A percentile compares a stretch with the other conserved stretches of the same genome.
Evolutionary conservation across 352 stramenopile genomes (phyloP).

Genomic region (Phytopythium sindhum): DNA sequence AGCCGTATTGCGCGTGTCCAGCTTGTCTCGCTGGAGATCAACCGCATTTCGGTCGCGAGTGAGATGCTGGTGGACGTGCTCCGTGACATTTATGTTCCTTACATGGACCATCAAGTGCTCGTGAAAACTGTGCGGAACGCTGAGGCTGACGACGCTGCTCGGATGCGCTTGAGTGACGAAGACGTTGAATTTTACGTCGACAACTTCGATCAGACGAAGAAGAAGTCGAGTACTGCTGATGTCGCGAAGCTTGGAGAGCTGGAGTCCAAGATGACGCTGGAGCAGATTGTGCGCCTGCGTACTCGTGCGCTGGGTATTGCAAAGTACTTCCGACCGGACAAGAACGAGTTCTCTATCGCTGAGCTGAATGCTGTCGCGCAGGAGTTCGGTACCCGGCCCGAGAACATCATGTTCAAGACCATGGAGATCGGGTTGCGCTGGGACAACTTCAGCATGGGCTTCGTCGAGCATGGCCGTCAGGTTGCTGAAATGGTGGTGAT

Average conservation of each 20-base stretch:
- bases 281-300: constrained; percentile 46
- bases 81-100: constrained; percentile 52
- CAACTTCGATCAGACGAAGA: constrained; percentile 49
- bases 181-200: constrained; percentile 47
- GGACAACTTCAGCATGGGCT: constrained; percentile 52
- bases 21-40: constrained; percentile 31
- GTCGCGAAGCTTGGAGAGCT: constrained; percentile 27
- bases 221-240: constrained; percentile 18
- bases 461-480: constrained; percentile 37
- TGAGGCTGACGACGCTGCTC: constrained; percentile 39
- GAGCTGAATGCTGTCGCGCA: constrained; percentile 37
- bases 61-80: constrained; percentile 45
- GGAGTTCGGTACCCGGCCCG: constrained; percentile 34
- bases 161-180: constrained; percentile 34
- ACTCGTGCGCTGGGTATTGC: constrained; percentile 32
- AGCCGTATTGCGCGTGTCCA: constrained; percentile 41
- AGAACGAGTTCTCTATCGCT: constrained; percentile 36
- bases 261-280: constrained; percentile 40
- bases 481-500: constrained; percentile 48
- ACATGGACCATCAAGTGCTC: constrained; percentile 46
- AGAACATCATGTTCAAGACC: constrained; percentile 54
- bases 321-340: constrained; percentile 36
- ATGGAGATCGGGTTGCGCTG: constrained; percentile 49
- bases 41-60: constrained; percentile 34
- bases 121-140: constrained; percentile 47